phyloP scores from a whole-genome alignment of 2,329 filamentous ascomycete species.

The Decorospora gaudefroyi region DNA sequence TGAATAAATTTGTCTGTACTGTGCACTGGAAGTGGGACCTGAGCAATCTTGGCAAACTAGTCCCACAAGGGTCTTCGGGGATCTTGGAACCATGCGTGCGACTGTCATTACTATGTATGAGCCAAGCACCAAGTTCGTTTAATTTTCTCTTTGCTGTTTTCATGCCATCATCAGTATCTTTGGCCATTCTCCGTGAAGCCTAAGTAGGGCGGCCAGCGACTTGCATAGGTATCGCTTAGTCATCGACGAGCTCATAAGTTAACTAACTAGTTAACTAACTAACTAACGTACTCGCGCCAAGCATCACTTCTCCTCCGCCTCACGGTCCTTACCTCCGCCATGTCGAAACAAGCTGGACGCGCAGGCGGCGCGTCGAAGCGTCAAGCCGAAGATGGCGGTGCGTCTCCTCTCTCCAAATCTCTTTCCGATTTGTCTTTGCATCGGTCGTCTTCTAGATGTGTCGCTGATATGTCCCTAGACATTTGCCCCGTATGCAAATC shows the following conservation, averaged over 20 bases:
- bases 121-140: too few relatives aligned
- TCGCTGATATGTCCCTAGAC: constrained; percentile 57
- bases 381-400: constrained; percentile 45
- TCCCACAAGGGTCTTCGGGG: too few relatives aligned
- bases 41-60: too few relatives aligned
- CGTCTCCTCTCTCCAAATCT: constrained; percentile 41
- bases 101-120: too few relatives aligned
- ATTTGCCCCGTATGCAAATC: constrained; percentile 98
- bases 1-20: constrained; percentile 14
- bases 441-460: constrained; percentile 18
- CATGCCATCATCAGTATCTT: too few relatives aligned
- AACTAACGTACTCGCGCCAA: too few relatives aligned
- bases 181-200: too few relatives aligned
- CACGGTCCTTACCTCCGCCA: constrained; percentile 34
- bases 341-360: constrained; percentile 43
- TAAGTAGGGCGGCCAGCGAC: constrained; percentile 3
- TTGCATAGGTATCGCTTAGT: constrained; percentile 20
- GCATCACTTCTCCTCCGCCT: constrained; percentile 9
- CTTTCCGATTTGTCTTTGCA: constrained; percentile 39
- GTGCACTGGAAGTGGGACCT: too few relatives aligned
- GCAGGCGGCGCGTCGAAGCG: constrained; percentile 37
- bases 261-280: too few relatives aligned
- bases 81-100: too few relatives aligned
- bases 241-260: constrained; percentile 15
- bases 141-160: too few relatives aligned